Conservation (phyloP, 2,329 filamentous ascomycete genomes). For the Claviceps digitariae region DNA sequence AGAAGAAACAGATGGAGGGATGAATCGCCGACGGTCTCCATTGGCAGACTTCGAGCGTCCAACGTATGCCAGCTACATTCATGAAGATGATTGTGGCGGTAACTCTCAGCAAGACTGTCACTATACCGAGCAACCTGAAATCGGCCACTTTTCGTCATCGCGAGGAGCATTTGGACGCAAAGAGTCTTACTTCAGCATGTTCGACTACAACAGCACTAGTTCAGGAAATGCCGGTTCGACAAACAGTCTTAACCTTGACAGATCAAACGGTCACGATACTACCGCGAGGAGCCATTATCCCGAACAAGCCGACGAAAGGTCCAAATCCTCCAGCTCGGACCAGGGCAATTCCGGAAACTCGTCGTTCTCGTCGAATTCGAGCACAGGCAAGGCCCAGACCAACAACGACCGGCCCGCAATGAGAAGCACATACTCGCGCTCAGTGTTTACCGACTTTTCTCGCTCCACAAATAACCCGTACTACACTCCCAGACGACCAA, state of each 20-base stretch:
- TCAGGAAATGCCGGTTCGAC: neutral
- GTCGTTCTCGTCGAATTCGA: slow-evolving; percentile 2
- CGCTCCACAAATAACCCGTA: slow-evolving; percentile 20
- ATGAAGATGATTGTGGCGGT: neutral
- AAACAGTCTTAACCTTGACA: neutral
- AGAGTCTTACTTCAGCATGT: neutral
- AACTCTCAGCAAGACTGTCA: neutral
- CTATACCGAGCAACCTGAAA: neutral
- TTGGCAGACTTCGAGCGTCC: neutral
- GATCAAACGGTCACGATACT: neutral
- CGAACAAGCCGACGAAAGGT: neutral
- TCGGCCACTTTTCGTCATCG: neutral
- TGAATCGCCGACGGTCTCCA: neutral
- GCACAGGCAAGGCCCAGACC: neutral
- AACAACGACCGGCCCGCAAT: neutral
- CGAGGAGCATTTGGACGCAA: slow-evolving; percentile 3
- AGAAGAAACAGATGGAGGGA: neutral
- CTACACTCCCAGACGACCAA: slow-evolving; percentile 16
- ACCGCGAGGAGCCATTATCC: neutral
- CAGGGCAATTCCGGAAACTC: neutral
- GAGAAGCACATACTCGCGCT: neutral
- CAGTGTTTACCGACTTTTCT: slow-evolving; percentile 13
- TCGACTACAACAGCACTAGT: neutral
- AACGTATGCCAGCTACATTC: neutral
- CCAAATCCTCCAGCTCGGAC: neutral